These are phyloP conservation scores for Adiantum capillusveneris DNA, from an alignment of 75 land plant species.

Conservation along the genomic window DNA sequence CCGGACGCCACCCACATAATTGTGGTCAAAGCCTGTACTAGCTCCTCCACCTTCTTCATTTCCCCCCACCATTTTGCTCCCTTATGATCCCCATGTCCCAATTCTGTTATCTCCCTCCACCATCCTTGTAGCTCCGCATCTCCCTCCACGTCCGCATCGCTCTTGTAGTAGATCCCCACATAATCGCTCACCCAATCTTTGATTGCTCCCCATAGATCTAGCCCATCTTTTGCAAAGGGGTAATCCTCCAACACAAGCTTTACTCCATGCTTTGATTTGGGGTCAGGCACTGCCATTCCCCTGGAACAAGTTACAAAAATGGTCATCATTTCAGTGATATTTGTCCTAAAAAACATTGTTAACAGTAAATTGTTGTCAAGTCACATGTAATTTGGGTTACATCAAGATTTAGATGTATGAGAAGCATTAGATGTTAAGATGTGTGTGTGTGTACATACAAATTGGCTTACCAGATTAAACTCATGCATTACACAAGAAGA, in stretches of 20 bases:
- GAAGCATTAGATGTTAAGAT: no score
- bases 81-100: conserved; percentile 31
- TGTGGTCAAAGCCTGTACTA: conserved; percentile 36
- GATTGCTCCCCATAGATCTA: conserved; percentile 25
- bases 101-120: conserved; percentile 30
- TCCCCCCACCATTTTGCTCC: conserved; percentile 24
- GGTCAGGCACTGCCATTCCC: conserved; percentile 8
- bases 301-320: background rate
- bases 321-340: no score
- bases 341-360: no score
- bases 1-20: conserved; percentile 58
- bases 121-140: conserved; percentile 33
- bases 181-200: conserved; percentile 31
- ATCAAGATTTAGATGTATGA: no score
- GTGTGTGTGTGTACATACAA: no score
- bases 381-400: no score
- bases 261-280: conserved; percentile 14
- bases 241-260: conserved; percentile 31
- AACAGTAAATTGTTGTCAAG: no score
- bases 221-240: conserved; percentile 32
- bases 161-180: conserved; percentile 17
- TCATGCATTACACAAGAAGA: no score
- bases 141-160: conserved; percentile 6
- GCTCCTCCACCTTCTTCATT: conserved; percentile 24
- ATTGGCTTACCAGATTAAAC: no score